These are phyloP conservation scores for Athelia sp. DNA, from an alignment of 1,284 basidiomycete species.

Conservation along the genomic window DNA sequence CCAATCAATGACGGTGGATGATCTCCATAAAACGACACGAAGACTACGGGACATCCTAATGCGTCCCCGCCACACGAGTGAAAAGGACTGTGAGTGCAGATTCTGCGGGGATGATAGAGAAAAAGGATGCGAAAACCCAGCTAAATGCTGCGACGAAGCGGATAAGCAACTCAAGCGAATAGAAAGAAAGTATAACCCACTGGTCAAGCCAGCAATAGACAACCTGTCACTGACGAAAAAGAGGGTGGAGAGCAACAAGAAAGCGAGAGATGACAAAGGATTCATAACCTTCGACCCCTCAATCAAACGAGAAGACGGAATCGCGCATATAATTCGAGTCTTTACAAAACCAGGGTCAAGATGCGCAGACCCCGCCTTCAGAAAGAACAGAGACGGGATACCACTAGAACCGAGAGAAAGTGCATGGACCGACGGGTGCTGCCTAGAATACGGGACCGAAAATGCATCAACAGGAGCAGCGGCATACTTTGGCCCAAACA, in stretches of 20 bases:
- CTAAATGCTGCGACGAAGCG: not conserved
- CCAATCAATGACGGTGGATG: not conserved
- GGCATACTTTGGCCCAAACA: conserved; percentile 7
- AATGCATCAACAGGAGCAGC: conserved; percentile 12
- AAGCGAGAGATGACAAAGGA: not conserved
- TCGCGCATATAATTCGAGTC: not conserved
- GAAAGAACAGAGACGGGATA: not conserved
- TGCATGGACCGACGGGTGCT: conserved; percentile 11
- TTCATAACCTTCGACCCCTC: not conserved
- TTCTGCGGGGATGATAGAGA: not conserved
- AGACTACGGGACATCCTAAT: not conserved
- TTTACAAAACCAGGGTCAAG: not conserved
- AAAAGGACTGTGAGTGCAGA: not conserved
- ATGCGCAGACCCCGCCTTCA: not conserved
- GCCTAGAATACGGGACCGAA: conserved; percentile 8
- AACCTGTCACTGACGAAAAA: not conserved
- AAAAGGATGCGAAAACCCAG: not conserved
- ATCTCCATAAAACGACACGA: not conserved
- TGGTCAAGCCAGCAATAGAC: not conserved
- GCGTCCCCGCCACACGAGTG: not conserved
- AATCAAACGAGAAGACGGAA: not conserved
- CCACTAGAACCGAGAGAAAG: not conserved
- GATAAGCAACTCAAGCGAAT: not conserved
- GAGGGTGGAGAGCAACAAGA: not conserved
- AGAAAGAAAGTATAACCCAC: not conserved